Conservation (phyloP, 768 basidiomycete genomes). For the Mycena leptocephala region DNA sequence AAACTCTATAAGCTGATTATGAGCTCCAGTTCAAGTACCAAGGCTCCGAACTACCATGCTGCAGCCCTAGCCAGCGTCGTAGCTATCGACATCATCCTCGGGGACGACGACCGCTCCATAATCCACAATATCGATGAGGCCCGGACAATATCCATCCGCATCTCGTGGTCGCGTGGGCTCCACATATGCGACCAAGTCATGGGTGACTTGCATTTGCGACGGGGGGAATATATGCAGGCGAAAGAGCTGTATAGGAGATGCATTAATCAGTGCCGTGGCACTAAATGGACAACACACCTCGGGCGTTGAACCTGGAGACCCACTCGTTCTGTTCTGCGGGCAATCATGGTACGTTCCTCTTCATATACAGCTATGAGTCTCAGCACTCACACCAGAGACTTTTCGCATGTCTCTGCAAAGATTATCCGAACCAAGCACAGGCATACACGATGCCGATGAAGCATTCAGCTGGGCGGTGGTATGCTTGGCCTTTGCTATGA, state of each 20-base stretch:
- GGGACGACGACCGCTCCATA: neutral
- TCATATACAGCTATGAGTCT: no score
- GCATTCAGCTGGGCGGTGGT: neutral
- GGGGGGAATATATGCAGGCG: neutral
- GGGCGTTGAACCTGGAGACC: no score
- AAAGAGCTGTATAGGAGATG: neutral
- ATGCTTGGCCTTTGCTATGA: neutral
- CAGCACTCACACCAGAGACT: no score
- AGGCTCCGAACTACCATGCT: neutral
- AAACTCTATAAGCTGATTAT: neutral
- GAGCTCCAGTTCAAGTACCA: neutral
- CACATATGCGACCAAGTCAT: neutral
- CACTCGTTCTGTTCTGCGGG: no score
- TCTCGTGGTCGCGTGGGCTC: neutral
- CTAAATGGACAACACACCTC: no score
- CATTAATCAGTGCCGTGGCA: neutral
- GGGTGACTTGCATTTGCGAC: neutral
- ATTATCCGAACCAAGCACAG: neutral
- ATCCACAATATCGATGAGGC: neutral
- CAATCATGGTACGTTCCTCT: no score
- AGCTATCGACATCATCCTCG: neutral
- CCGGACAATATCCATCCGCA: neutral
- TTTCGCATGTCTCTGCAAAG: neutral
- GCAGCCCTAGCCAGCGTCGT: neutral
- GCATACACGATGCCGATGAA: neutral